These are phyloP conservation scores for Phyllostachys edulis DNA, from an alignment of 176 grass and related monocot species.

Conservation along the genomic window DNA sequence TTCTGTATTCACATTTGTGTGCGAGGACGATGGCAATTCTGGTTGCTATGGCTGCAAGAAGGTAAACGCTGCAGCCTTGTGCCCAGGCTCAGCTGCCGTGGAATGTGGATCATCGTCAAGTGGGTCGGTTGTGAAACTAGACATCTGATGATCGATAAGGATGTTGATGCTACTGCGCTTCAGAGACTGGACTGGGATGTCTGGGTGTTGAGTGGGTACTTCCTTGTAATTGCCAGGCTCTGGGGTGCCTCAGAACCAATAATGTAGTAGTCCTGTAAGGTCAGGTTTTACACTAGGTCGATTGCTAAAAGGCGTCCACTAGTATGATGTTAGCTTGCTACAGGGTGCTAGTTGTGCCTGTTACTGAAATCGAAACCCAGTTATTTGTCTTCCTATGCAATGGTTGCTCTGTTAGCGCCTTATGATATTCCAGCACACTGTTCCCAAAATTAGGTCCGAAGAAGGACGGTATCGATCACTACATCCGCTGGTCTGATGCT, in stretches of 20 bases:
- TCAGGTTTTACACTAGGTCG: background rate
- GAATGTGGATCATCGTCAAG: constrained; percentile 18
- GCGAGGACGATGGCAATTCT: background rate
- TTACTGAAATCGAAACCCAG: background rate
- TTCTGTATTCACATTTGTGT: constrained; percentile 6
- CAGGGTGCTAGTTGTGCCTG: background rate
- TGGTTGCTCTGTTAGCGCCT: background rate
- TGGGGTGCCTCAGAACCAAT: constrained; percentile 14
- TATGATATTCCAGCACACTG: too few species aligned
- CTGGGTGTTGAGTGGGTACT: background rate
- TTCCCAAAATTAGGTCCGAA: background rate
- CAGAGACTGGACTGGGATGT: background rate
- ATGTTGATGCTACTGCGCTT: background rate
- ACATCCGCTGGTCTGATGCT: background rate
- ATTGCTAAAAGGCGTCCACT: background rate
- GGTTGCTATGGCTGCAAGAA: constrained; percentile 24
- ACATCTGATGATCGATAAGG: background rate
- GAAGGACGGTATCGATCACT: background rate
- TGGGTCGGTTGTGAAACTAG: background rate
- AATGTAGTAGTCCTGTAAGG: constrained; percentile 1
- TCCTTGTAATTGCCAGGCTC: constrained; percentile 15
- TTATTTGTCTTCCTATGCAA: background rate
- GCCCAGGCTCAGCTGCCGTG: background rate
- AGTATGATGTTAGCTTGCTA: background rate
- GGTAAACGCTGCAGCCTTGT: constrained; percentile 3